Conservation (phyloP, 1,284 basidiomycete species). For the Sanghuangporus sanghuang region DNA sequence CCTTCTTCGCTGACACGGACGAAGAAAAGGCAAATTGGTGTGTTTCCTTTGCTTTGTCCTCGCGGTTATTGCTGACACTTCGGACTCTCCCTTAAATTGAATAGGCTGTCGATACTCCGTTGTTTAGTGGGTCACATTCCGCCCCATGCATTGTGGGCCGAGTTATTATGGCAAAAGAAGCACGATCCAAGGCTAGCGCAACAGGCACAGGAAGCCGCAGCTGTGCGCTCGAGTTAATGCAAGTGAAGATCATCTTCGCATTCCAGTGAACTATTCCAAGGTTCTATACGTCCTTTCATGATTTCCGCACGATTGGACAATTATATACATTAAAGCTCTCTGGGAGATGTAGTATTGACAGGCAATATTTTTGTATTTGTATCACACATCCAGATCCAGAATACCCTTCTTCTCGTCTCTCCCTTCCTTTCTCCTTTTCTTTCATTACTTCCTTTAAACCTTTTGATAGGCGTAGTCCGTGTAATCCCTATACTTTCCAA, state of each 20-base stretch:
- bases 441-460: background rate
- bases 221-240: background rate
- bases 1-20: conserved; percentile 90
- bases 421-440: background rate
- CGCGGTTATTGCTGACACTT: conserved; percentile 4
- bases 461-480: background rate
- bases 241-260: background rate
- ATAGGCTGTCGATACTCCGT: conserved; percentile 76
- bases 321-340: background rate
- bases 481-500: background rate
- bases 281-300: background rate
- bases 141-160: conserved; percentile 86
- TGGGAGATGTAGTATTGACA: background rate
- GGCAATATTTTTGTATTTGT: conserved; percentile 6
- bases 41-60: conserved; percentile 26
- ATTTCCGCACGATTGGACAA: background rate
- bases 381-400: background rate
- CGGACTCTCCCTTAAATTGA: background rate
- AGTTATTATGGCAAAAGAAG: conserved; percentile 77
- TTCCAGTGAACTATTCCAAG: background rate
- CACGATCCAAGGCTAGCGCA: conserved; percentile 29
- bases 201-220: background rate
- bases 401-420: background rate
- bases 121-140: conserved; percentile 84
- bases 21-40: conserved; percentile 86